Evolutionary conservation across 768 basidiomycete genomes (phyloP), one percentile per base, ranked within the genome.

Genomic region (Calocybe indica): DNA sequence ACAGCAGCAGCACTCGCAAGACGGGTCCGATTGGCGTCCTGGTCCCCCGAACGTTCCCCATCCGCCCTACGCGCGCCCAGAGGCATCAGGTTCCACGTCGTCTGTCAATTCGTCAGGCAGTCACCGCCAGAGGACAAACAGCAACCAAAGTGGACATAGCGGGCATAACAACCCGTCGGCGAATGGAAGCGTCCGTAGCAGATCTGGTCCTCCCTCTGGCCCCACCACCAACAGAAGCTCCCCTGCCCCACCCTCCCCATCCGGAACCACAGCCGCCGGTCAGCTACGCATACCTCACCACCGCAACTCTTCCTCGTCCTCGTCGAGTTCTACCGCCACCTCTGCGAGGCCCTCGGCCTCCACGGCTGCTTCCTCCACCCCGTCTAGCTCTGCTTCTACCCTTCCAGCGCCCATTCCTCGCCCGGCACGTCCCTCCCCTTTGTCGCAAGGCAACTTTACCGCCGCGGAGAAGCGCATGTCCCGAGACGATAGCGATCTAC

Each of bases 61-160:
- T 54, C 86, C 87, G 7, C 88, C 90, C 0, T 92, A 91, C 62
- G 83, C 79, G 28, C 82, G 87, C 49, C 75, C 80, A 15, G 88
- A 91, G 48, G 88, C 88, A 6, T 85, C 90, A 6, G 81, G 78
- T 39, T 91, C 89, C 0, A 78, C 82, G 22, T 81, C 86, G 4
- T 92, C 90, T 0, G 72, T 92, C 54, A 87, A 83, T 60, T 91
- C 90, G 45, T 61, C 75, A 48, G 65, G 63, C 33, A 75, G 79
- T 45, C 64, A 75, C 42, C 80, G 87, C 13, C 83, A 78, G 55
- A 74, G 85, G 38, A 88, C 85, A 8, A 82, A 77, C 63, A 86
- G 85, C 59, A 80, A 74, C 54, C 86, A 87, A 55, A 85, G 85
- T 46, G 71, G 73, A 37, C 64, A 76, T 42, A 71, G 74, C 62